Percentiles rank a stretch among this genome's conserved stretches.
phyloP scores from a whole-genome alignment of 2,329 filamentous ascomycete species.

The Talaromyces marneffei region DNA sequence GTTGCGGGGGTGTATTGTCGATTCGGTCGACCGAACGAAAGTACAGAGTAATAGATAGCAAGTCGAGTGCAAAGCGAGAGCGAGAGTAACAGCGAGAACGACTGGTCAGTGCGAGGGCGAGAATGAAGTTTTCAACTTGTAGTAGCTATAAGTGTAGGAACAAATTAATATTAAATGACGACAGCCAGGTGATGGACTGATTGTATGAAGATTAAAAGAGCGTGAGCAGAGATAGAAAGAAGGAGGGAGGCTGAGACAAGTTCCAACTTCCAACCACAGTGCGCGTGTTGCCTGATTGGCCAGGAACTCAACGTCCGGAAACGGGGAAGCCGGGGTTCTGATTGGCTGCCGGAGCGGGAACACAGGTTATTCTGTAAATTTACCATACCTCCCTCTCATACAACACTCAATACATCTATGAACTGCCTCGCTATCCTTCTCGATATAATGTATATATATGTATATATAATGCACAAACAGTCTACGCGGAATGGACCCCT shows the following conservation, averaged over 20 bases:
- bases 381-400: background rate
- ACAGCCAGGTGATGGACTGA: background rate
- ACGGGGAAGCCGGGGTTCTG: background rate
- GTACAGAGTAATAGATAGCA: background rate
- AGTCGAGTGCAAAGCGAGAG: conserved; percentile 16
- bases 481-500: background rate
- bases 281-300: conserved; percentile 6
- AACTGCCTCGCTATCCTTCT: background rate
- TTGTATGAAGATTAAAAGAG: conserved; percentile 10
- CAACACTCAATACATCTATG: background rate
- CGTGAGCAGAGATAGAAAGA: conserved; percentile 14
- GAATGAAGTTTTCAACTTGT: background rate
- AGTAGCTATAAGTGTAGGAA: background rate
- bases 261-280: no score
- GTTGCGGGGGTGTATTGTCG: background rate
- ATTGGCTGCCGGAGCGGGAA: background rate
- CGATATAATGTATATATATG: no score
- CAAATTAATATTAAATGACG: conserved; percentile 1
- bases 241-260: conserved; percentile 4
- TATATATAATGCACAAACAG: background rate
- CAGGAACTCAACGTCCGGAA: conserved; percentile 9
- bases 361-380: background rate
- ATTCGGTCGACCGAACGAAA: background rate
- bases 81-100: conserved; percentile 1
- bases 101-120: no score